Evolutionary conservation across 1,284 basidiomycete genomes (phyloP), one percentile per base, ranked within the genome.

Genomic region (Anthracocystis panici-leucophaei): DNA sequence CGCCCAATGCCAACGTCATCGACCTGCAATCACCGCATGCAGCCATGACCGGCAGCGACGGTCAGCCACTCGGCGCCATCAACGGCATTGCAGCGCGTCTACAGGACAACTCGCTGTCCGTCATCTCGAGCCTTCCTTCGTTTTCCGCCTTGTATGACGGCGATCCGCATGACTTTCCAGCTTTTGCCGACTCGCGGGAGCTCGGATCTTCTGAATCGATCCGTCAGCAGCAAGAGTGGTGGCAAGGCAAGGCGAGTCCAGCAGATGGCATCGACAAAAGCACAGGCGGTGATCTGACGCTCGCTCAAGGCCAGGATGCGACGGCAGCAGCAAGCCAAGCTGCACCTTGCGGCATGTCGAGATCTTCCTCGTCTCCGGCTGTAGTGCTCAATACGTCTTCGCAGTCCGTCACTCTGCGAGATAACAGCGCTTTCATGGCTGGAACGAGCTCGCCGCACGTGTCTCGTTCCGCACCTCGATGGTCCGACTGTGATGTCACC

Each of bases 131-230:
- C 44, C 59, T 79, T 16, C 79, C 79, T 5, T 78, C 76, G 50
- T 83, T 84, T 57, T 83, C 82, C 1, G 73, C 72, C 1, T 67
- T 84, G 33, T 84, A 69, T 51, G 45, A 63, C 12, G 82, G 82
- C 27, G 53, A 80, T 23, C 58, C 78, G 8, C 71, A 81, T 53
- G 76, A 82, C 41, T 84, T 84, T 59, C 82, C 82, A 0, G 77
- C 67, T 1, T 82, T 79, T 46, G 54, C 57, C 12, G 81, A 84
- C 49, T 78, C 80, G 12, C 62, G 66, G 25, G 77, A 80, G 54
- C 49, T 70, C 31, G 63, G 45, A 2, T 57, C 58, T 2, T 57
- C 62, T 4, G 62, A 70, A 2, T 65, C 62, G 21, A 5, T 57
- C 12, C 57, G 41, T 41, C 42, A 66, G 49, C 57, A 61, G 27